These are phyloP conservation scores for Argentina anserina DNA, from an alignment of 306 rosid species.

Conservation along the genomic window DNA sequence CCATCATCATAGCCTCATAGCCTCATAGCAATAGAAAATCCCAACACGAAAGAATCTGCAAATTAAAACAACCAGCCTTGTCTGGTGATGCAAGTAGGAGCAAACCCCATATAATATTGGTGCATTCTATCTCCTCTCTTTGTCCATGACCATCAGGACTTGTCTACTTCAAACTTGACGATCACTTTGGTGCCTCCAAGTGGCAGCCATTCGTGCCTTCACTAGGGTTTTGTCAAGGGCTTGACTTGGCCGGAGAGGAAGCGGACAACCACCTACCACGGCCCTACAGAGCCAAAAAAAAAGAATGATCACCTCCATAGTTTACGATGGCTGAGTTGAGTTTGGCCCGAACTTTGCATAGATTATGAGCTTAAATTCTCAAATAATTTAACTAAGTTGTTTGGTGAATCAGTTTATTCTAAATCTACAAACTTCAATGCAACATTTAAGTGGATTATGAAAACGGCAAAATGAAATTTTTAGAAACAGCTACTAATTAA, in stretches of 20 bases:
- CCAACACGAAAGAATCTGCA: not conserved
- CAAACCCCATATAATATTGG: not conserved
- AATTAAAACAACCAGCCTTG: not conserved
- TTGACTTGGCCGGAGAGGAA: conserved; percentile 35
- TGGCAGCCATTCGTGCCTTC: conserved; percentile 50
- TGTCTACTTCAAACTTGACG: not conserved
- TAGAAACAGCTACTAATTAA: too few species aligned
- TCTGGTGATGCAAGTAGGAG: conserved; percentile 2
- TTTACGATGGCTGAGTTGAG: too few species aligned
- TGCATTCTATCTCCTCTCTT: not conserved
- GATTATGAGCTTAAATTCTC: too few species aligned
- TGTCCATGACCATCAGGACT: not conserved
- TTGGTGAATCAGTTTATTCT: too few species aligned
- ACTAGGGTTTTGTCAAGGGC: conserved; percentile 30
- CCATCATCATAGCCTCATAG: not conserved
- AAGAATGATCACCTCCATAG: too few species aligned
- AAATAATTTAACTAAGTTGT: too few species aligned
- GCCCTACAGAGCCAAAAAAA: too few species aligned
- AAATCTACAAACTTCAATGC: too few species aligned
- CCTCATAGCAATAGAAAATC: not conserved
- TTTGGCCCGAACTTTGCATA: too few species aligned
- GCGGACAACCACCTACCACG: conserved; percentile 17
- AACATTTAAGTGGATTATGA: too few species aligned
- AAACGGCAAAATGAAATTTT: too few species aligned
- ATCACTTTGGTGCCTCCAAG: conserved; percentile 55